Conservation (phyloP, 1,284 basidiomycete species). For the Ceratobasidium theobromae region DNA sequence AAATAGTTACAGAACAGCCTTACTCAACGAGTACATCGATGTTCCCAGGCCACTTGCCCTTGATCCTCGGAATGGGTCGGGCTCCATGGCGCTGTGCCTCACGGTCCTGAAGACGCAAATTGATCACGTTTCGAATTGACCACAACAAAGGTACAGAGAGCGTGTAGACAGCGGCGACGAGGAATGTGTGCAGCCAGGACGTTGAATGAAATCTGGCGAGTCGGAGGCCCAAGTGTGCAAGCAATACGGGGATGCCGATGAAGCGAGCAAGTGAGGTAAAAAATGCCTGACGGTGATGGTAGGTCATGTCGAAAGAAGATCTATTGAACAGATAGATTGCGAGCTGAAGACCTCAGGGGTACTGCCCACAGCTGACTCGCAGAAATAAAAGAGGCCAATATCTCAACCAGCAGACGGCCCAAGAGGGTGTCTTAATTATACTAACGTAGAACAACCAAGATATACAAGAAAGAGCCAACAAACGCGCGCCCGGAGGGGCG, state of each 20-base stretch:
- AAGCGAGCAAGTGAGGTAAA: constrained; percentile 22
- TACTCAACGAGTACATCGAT: constrained; percentile 59
- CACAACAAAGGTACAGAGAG: constrained; percentile 20
- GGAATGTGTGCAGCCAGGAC: constrained; percentile 11
- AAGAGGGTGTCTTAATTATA: not conserved
- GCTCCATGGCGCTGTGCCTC: constrained; percentile 28
- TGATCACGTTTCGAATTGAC: constrained; percentile 22
- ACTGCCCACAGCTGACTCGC: not conserved
- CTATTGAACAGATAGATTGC: too few species aligned
- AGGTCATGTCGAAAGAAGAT: constrained; percentile 17
- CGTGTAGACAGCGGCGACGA: constrained; percentile 5
- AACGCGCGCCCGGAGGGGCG: constrained; percentile 21
- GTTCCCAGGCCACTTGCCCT: constrained; percentile 72
- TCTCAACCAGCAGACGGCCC: not conserved
- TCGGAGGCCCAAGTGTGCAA: not conserved
- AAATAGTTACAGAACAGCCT: not conserved
- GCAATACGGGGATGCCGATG: constrained; percentile 10
- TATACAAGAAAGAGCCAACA: constrained; percentile 9
- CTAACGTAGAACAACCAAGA: not conserved
- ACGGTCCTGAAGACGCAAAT: not conserved
- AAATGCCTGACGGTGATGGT: constrained; percentile 21
- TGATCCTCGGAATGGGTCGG: constrained; percentile 55
- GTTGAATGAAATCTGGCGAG: constrained; percentile 3
- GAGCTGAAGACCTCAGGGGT: too few species aligned
- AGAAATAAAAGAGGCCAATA: not conserved